These are phyloP conservation scores for Paecilomyces niveus DNA, from an alignment of 2,329 filamentous ascomycete genomes.

Conservation along the genomic window DNA sequence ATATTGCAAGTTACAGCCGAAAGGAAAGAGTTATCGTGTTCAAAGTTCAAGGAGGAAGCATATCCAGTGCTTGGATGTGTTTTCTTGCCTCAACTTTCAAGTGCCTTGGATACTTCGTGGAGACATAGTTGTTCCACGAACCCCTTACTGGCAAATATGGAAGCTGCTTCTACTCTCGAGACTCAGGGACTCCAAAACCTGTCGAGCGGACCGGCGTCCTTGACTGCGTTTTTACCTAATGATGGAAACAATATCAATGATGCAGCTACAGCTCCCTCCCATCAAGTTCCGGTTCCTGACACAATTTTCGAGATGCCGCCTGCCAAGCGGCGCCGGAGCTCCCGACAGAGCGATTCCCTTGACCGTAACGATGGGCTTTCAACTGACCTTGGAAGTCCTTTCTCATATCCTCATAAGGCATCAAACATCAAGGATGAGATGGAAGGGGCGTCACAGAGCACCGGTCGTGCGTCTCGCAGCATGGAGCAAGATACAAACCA, in stretches of 20 bases:
- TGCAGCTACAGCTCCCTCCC: conserved; percentile 5
- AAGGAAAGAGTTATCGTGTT: conserved; percentile 5
- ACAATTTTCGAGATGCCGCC: conserved; percentile 6
- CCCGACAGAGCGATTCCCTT: conserved; percentile 5
- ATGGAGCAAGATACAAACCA: conserved; percentile 12
- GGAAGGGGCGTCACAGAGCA: conserved; percentile 9
- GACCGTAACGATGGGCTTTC: background rate
- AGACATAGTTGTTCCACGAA: background rate
- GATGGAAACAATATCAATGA: background rate
- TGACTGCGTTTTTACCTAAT: conserved; percentile 9
- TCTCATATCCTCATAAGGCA: background rate
- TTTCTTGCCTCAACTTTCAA: background rate
- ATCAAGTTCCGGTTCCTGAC: background rate
- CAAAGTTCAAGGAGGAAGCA: background rate
- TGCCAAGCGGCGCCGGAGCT: conserved; percentile 12
- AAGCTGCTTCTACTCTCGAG: conserved; percentile 13
- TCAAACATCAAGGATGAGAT: background rate
- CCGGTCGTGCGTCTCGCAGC: conserved; percentile 9
- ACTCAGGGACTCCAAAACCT: conserved; percentile 10
- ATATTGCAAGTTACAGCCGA: conserved; percentile 10
- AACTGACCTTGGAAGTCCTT: background rate
- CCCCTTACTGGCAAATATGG: conserved; percentile 14
- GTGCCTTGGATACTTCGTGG: background rate
- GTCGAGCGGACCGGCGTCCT: conserved; percentile 2
- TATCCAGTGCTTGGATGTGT: background rate